Percentiles rank a stretch among this genome's conserved stretches.
phyloP scores from a whole-genome alignment of 139 green algal species.

The Auxenochlorella protothecoides region DNA sequence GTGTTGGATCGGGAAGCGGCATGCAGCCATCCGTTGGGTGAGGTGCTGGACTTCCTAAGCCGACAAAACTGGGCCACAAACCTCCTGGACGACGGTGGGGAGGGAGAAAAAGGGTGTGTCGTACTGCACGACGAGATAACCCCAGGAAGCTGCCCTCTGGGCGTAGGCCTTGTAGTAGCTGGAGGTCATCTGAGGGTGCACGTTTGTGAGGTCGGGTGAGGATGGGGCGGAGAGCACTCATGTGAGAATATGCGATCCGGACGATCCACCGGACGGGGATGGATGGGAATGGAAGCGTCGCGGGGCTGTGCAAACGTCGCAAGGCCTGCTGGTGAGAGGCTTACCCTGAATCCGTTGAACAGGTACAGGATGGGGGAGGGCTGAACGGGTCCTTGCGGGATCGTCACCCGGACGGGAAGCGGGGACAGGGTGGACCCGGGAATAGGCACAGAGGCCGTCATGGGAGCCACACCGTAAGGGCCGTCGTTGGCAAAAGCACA shows the following conservation, averaged over 20 bases:
- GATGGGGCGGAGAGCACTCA: too few species aligned
- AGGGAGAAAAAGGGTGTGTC: slow-evolving; percentile 3
- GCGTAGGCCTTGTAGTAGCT: slow-evolving; percentile 33
- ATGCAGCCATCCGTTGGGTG: too few species aligned
- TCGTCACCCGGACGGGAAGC: neutral
- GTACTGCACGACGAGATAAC: slow-evolving; percentile 42
- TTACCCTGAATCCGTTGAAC: slow-evolving; percentile 20
- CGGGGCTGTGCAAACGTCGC: neutral
- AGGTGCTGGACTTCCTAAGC: too few species aligned
- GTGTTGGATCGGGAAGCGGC: too few species aligned
- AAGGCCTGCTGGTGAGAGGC: too few species aligned
- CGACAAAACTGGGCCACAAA: neutral
- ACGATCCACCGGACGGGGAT: neutral
- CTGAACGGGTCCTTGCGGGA: neutral
- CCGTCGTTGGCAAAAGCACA: too few species aligned
- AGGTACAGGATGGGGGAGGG: slow-evolving; percentile 17
- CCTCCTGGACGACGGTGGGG: neutral
- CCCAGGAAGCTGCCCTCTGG: slow-evolving; percentile 28
- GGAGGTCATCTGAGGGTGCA: slow-evolving; percentile 19
- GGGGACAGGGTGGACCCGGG: neutral
- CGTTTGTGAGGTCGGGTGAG: too few species aligned
- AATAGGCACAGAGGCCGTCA: too few species aligned
- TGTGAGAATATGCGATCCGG: too few species aligned
- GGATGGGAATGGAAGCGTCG: neutral
- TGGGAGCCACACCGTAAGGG: too few species aligned